Base-by-base conservation (phyloP, 1,284 basidiomycete species). In the Ustilago crameri region DNA sequence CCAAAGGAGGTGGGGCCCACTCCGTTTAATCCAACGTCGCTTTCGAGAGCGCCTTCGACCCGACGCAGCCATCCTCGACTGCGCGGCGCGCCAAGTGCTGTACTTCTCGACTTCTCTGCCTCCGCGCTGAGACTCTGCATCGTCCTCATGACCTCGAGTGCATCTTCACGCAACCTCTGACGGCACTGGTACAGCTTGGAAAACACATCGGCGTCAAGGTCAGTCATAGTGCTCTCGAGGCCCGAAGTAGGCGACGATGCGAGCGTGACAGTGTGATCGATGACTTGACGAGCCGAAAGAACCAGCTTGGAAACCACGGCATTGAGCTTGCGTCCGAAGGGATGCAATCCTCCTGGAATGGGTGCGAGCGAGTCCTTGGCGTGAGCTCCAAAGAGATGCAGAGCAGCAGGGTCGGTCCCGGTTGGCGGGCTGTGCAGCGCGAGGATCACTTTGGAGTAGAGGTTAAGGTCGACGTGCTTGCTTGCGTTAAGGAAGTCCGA, bases 261-360 rank as follows among this genome's bases (percentile, higher is more conserved):
- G 3, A 72, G 69, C 7, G 69, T 72, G 48, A 72, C 63, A 17
- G 63, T 67, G 46, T 77, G 73, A 30, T 79, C 76, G 48, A 82
- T 79, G 42, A 82, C 78, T 35, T 86, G 84, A 4, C 86, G 83
- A 9, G 85, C 78, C 10, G 85, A 84, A 3, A 86, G 80, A 12
- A 85, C 82, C 18, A 87, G 81, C 57, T 85, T 86, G 22, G 85
- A 85, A 15, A 86, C 80, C 8, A 84, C 84, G 0, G 84, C 83
- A 17, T 84, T 85, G 48, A 87, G 83, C 52, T 85, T 86, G 32
- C 84, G 83, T 26, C 85, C 83, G 24, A 82, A 74, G 2, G 80
- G 81, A 18, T 83, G 82, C 24, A 87, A 78, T 5, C 47, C 22
- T 20, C 34, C 35, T 4, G 69, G 69, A 15, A 59, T 67, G 8